Base-by-base conservation (phyloP, 2,329 filamentous ascomycete species). In the Fusarium sp. region DNA sequence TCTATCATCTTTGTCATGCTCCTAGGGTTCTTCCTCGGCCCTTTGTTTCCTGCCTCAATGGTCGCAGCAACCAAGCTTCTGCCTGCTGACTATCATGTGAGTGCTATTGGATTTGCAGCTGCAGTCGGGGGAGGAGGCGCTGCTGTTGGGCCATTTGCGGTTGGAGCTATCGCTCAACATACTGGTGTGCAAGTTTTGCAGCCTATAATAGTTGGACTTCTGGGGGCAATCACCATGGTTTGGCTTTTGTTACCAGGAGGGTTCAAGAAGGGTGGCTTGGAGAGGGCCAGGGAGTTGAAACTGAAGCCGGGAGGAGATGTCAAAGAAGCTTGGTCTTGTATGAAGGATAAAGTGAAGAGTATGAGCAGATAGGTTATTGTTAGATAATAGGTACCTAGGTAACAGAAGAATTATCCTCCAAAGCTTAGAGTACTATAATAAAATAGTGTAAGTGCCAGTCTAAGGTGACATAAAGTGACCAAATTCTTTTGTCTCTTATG, bases 1-100 rank as follows among this genome's bases (percentile, higher is more conserved):
- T 92, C 91, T 0, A 89, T 91, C 11, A 84, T 94, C 16, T 90
- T 91, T 27, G 91, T 94, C 24, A 84, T 88, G 0, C 80, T 95
- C 1, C 85, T 94, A 63, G 93, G 93, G 1, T 93, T 95, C 83
- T 93, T 95, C 75, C 84, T 95, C 0, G 93, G 93, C 0, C 93
- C 93, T 0, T 79, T 96, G 22, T 96, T 95, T 76, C 92, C 93
- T 0, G 91, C 90, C 2, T 91, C 88, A 1, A 86, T 96, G 12
- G 89, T 95, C 1, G 89, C 89, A 2, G 88, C 90, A 7, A 93
- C 92, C 0, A 94, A 93, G 73, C 83, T 96, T 6, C 83, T 97
- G 2, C 92, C 93, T 0, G 85, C 84, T 42, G 86, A 92, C 64
- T 82, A 94, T 27, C 94, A 97, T 74, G 91, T 96, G 44, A 89